Base-by-base conservation (phyloP, 2,329 filamentous ascomycete genomes). In the Trichoderma afroharzianum region DNA sequence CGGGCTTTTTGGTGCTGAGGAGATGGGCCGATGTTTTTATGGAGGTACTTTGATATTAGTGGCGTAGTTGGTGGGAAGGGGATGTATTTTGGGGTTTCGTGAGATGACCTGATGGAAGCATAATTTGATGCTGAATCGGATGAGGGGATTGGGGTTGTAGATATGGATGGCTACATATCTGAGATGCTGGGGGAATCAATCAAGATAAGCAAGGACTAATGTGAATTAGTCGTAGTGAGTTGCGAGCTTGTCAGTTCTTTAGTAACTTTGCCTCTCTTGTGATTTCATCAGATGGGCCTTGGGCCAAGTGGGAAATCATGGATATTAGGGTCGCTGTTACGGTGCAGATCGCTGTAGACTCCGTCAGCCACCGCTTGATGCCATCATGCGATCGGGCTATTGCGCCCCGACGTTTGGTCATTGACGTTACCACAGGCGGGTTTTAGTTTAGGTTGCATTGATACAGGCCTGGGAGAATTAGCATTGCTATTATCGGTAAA, bases 91-190 rank as follows among this genome's bases (percentile, higher is more conserved):
- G 24, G 24, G 21, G 18, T 14, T 28, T 32, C 47, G 32, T 26
- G 32, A 7, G 7, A 57, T 67, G 47, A 57, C 30, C 63, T 67
- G 63, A 67, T 67, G 63, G 63, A 30, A 67, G 63, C 63, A 36
- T 63, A 43, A 43, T 39, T 57, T 33, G 50, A 58, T 58, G 26
- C 24, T 4, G 50, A 15, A 53, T 53, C 39, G 30, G 9, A 26
- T 39, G n/a, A 21, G 47, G 21, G 21, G 6, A 21, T 50, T 21
- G 33, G 39, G 28, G 63, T 9, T 64, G 18, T 24, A 53, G 47
- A 53, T 53, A 53, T 24, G 47, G 21, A 28, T 28, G 26, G 39
- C 1, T 9, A 8, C 7, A 12, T 39, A 39, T 39, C 30, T 67
- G 4, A 63, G 63, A 57, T 28, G 26, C 32, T 63, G 26, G 32